These are phyloP conservation scores for Dipodascus albidus DNA, from an alignment of 805 yeast genomes.

Conservation along the genomic window DNA sequence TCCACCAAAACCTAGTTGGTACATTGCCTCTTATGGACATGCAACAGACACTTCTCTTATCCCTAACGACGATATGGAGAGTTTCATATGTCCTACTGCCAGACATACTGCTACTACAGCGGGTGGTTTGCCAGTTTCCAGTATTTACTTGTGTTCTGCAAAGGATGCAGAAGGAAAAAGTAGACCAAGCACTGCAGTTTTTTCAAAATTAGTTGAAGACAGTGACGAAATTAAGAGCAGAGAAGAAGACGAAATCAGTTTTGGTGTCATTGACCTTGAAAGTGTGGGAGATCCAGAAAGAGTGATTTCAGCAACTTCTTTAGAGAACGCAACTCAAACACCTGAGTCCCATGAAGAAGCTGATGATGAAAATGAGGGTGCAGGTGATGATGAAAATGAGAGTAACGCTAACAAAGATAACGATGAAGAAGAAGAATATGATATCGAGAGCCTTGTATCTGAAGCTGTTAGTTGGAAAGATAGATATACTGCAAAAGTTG, in stretches of 20 bases:
- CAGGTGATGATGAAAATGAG: not conserved
- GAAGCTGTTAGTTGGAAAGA: conserved; percentile 1
- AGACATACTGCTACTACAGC: conserved; percentile 2
- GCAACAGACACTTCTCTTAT: not conserved
- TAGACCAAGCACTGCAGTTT: not conserved
- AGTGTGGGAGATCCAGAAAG: not conserved
- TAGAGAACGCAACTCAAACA: not conserved
- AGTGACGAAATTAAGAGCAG: not conserved
- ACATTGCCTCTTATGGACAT: not conserved
- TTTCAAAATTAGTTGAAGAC: not conserved
- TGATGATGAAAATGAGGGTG: not conserved
- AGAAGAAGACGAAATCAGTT: not conserved
- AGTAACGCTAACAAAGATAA: not conserved
- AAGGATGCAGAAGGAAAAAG: not conserved
- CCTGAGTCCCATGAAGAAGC: not conserved
- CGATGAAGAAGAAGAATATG: not conserved
- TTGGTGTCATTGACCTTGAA: not conserved
- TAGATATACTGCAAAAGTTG: not conserved
- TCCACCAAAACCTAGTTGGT: conserved; percentile 2
- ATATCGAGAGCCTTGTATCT: not conserved
- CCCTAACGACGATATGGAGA: not conserved
- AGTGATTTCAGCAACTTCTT: not conserved
- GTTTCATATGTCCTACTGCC: not conserved
- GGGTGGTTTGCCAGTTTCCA: conserved; percentile 1
- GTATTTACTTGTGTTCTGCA: not conserved